Evolutionary conservation across 345 rosid species (phyloP), one percentile per base, ranked within the genome.

Genomic region (Noccaea bulbosa): DNA sequence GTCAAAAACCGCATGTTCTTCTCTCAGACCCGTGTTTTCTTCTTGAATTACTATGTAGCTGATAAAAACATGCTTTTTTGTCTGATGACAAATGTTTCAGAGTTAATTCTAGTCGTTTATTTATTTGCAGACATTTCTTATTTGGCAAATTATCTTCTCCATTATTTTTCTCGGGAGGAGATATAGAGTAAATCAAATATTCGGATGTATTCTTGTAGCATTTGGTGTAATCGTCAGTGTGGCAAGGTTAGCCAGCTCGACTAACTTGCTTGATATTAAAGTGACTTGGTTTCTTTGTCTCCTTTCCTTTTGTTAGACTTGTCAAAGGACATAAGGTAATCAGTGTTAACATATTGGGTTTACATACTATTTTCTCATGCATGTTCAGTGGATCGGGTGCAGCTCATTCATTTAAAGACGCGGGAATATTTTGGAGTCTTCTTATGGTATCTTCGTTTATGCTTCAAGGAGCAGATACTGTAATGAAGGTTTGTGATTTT

Each of bases 101-200:
- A 7, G 34, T 61, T 68, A 43, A 54, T 44, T 22, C 9, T 52
- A 12, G 60, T 44, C 44, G 15, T 49, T 65, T 60, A 60, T 74
- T 66, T 12, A 68, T 69, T 50, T 78, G 86, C 88, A 93, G 98
- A 88, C 97, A 20, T 93, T 87, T 84, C 93, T 93, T 61, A 84
- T 93, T 44, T 93, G 98, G 98, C 97, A 93, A 83, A 87, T 93
- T 81, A 82, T 93, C 77, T 83, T 93, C 65, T 93, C 98, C 49
- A 49, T 62, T 49, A 70, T 88, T 79, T 90, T 93, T 82, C 97
- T 93, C 60, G 92, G 97, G 48, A 86, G 93, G 83, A 90, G 93
- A 85, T 93, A 93, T 78, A 88, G 65, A 74, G 65, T 81, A 70
- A 90, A 90, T 69, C 96, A 93, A 69, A 70, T 93, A 69, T 44